Conservation (phyloP, 2,329 filamentous ascomycete genomes). For the Peltaster fructicola region DNA sequence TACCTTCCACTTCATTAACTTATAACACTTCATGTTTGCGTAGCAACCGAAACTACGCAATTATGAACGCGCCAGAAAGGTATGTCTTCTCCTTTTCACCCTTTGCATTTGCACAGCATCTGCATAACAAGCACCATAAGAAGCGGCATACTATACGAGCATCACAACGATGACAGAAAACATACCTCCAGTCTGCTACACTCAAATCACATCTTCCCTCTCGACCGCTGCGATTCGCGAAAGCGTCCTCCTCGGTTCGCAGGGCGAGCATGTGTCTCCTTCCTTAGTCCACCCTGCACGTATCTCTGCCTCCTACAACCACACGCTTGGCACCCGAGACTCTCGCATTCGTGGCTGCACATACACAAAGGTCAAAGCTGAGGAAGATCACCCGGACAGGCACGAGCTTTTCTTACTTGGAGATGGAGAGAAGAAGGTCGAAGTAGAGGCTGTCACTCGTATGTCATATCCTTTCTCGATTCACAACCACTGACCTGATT, state of each 20-base stretch:
- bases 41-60: slow-evolving; percentile 2
- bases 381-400: slow-evolving; percentile 32
- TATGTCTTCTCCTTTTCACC: slow-evolving; percentile 18
- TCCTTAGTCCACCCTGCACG: slow-evolving; percentile 4
- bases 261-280: slow-evolving; percentile 1
- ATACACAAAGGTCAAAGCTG: slow-evolving; percentile 6
- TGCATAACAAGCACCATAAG: slow-evolving; percentile 4
- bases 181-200: too few relatives aligned
- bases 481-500: slow-evolving; percentile 2
- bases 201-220: too few relatives aligned
- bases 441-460: slow-evolving; percentile 79
- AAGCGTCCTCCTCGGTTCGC: slow-evolving; percentile 4
- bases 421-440: slow-evolving; percentile 85
- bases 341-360: slow-evolving; percentile 8
- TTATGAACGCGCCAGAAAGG: slow-evolving; percentile 39
- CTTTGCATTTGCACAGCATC: slow-evolving; percentile 4
- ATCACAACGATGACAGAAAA: slow-evolving; percentile 1
- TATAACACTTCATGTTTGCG: too few relatives aligned
- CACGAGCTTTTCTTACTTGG: slow-evolving; percentile 84
- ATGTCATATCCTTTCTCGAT: slow-evolving; percentile 21
- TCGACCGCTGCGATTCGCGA: slow-evolving; percentile 2
- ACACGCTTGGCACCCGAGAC: slow-evolving; percentile 6
- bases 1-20: too few relatives aligned
- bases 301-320: slow-evolving; percentile 5
- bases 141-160: slow-evolving; percentile 1